Conservation (phyloP, 1,139 yeast genomes). For the Sugiyamaella sp. region DNA sequence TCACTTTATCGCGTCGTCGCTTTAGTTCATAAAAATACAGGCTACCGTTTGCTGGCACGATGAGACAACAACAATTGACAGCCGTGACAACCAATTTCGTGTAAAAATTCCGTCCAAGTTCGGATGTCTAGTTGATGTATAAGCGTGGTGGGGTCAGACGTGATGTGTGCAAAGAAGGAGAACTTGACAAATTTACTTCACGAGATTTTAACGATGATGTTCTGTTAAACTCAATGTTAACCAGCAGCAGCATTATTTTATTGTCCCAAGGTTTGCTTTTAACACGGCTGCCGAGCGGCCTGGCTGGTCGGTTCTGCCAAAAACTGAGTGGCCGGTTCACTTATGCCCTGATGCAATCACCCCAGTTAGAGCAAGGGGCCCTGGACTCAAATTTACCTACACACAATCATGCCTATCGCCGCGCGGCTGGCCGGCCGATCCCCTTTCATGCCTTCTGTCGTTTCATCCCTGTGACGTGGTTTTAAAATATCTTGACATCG, state of each 20-base stretch:
- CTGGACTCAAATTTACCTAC: slow-evolving; percentile 9
- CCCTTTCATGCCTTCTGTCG: not conserved
- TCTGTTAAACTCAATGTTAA: slow-evolving; percentile 4
- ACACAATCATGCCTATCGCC: not conserved
- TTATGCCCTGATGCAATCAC: slow-evolving; percentile 2
- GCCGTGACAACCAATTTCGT: not conserved
- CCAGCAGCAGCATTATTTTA: slow-evolving; percentile 12
- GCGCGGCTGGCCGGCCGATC: slow-evolving; percentile 11
- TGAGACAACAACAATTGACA: not conserved
- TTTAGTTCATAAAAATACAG: slow-evolving; percentile 9
- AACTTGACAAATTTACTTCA: slow-evolving; percentile 17
- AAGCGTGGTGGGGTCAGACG: not conserved
- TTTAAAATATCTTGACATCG: not conserved
- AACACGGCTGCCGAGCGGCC: slow-evolving; percentile 9
- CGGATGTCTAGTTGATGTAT: too few species aligned
- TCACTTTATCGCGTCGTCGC: slow-evolving; percentile 6
- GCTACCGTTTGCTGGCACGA: not conserved
- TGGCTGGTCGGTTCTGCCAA: not conserved
- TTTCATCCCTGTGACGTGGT: slow-evolving; percentile 14
- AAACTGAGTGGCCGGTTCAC: slow-evolving; percentile 14
- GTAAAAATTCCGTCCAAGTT: too few species aligned
- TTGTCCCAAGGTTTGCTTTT: slow-evolving; percentile 15
- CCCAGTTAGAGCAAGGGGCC: slow-evolving; percentile 12
- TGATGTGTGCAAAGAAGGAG: not conserved
- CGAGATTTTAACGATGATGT: slow-evolving; percentile 15